Evolutionary conservation across 2,329 filamentous ascomycete species (phyloP), one percentile per base, ranked within the genome.

Genomic region (Alternaria triticimaculans): DNA sequence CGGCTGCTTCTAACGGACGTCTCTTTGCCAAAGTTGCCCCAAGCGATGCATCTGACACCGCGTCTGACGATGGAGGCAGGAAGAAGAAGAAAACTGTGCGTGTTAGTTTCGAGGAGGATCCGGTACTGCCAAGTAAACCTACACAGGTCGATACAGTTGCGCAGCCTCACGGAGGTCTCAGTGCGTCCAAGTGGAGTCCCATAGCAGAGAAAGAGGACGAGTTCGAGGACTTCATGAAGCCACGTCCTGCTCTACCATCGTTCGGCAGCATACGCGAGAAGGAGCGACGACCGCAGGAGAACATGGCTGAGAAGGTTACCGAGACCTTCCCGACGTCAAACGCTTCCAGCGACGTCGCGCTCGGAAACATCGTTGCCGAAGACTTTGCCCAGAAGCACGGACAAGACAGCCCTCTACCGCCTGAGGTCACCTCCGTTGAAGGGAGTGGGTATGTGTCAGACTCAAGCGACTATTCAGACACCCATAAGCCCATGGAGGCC

Each of bases 101-200:
- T 23, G 92, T 94, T 50, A 97, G 93, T 80, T 97, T 94, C 74
- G 90, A 93, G 66, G 90, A 93, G 54, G 85, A 86, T n/a, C 86
- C 84, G 9, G 80, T 86, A 10, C 80, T 88, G 3, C 83, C 88
- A 21, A 86, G 85, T 7, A 84, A 88, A 55, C 73, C 76, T 56
- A 66, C 76, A 3, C 72, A 75, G 46, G 61, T 60, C 10, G 73
- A 76, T 25, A 41, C 61, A 9, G 71, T 72, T 8, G 55, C 67
- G 8, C 68, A 73, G 8, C 56, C 65, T 6, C 69, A 73, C 6
- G 63, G 61, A 14, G 75, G 72, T 45, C 68, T 78, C 7, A 60
- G 63, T n/a, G 67, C 67, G 14, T 76, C 75, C 9, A 85, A 71
- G 86, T 86, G 75, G 87, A 86, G 71, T 53, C 60, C 71, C 18